Evolutionary conservation across 306 rosid species (phyloP).

Genomic region (Luffa acutangula): DNA sequence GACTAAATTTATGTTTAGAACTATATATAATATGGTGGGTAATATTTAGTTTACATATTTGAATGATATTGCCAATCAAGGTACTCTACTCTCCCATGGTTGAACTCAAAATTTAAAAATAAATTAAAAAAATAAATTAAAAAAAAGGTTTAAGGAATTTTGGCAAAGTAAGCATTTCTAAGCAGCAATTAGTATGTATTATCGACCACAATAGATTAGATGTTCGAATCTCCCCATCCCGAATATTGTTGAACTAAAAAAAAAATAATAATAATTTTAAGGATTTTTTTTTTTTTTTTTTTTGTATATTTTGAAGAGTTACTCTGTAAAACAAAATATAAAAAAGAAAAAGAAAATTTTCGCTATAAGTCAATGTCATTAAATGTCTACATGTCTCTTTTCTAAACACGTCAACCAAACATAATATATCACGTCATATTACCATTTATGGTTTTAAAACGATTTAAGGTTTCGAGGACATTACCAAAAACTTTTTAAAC

Average conservation of each 20-base stretch:
- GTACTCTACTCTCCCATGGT: no score
- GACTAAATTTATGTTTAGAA: neutral
- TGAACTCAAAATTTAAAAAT: no score
- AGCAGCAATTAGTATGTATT: no score
- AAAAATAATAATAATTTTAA: no score
- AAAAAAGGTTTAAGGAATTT: neutral
- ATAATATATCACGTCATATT: neutral
- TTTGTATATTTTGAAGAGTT: neutral
- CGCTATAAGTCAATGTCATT: neutral
- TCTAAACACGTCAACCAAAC: neutral
- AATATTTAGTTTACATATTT: neutral
- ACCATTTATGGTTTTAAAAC: neutral
- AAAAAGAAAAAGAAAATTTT: neutral
- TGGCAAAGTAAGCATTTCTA: no score
- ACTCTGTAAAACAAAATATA: neutral
- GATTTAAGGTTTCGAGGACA: neutral
- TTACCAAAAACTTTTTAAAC: neutral
- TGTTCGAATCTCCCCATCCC: no score
- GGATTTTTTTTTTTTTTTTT: no score
- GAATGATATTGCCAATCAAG: no score
- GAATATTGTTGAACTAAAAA: no score
- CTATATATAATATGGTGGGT: neutral
- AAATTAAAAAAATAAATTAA: no score
- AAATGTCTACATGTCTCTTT: neutral
- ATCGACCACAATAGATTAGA: no score